Base-by-base conservation (phyloP, 2,329 filamentous ascomycete genomes). In the Claviceps pusilla region DNA sequence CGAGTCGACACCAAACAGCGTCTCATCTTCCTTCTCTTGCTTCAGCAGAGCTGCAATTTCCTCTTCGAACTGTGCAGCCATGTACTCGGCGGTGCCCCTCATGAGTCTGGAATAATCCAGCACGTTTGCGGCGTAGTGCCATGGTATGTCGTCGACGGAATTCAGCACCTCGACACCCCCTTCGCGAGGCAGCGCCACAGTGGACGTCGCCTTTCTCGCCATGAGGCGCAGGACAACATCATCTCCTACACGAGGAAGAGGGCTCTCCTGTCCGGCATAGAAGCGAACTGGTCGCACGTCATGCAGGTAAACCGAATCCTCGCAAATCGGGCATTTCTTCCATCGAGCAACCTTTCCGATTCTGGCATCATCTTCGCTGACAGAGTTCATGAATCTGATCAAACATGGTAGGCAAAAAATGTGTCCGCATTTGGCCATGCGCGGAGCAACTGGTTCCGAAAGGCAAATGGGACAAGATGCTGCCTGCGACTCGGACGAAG, bases 301-400 rank as follows among this genome's bases (percentile, higher is more conserved):
- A 9, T 87, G 85, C n/a, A 90, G 77, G 65, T 93, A 95, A n/a
- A 98, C 81, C 50, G 80, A 83, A 67, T 98, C 93, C 72, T 88
- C 93, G 67, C 93, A 98, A 39, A 98, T 90, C 0, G 93, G 91
- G 61, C 93, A 98, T 66, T 95, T 95, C 72, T 95, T 95, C 80
- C 88, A 96, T 54, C 86, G 78, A 35, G 85, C 75, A 62, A 80
- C 84, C 70, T 84, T 90, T 58, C 84, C 83, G 10, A 79, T 73
- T 55, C 76, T 77, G 9, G 71, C 70, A 39, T 86, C 84, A n/a
- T 87, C 84, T 55, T 86, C 84, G 29, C 78, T 80, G 3, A 79
- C 81, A 7, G 89, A 87, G 62, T 95, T 87, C 89, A 98, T 96
- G 67, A 94, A 98, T 51, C 93, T 85, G 58, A 97, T 88, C 57